Base-by-base conservation (phyloP, 441 rosid genomes). In the Melastoma candidum region DNA sequence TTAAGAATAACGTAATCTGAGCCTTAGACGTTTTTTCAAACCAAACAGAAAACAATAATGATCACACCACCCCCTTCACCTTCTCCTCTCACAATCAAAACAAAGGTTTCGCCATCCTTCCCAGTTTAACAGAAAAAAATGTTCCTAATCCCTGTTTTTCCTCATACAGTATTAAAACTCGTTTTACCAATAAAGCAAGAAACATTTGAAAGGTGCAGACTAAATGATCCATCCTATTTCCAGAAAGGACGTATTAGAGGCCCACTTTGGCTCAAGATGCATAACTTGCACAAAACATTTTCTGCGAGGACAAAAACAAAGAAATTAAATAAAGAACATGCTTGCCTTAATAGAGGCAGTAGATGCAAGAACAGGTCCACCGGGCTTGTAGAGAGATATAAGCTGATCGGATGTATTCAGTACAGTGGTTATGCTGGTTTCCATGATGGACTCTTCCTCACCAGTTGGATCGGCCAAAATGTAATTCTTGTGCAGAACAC, bases 361-460 rank as follows among this genome's bases (percentile, higher is more conserved):
- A 58, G 66, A 66, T 0, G 84, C 88, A 10, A 86, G 90, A 86
- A 67, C 88, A 0, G 68, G 60, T 58, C 98, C 97, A 51, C 97
- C 98, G 11, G 96, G 88, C 65, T 93, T 93, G 67, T 81, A 81
- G 53, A 89, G 77, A 12, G 88, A 84, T 26, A 93, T 82, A 49
- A 89, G 80, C 61, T 82, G 85, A 59, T 76, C 68, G 14, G 84
- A 84, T 58, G 87, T 73, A 73, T 93, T 88, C 64, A 89, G 74
- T 56, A 84, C 96, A 54, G 84, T 79, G 0, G 88, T 84, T 54
- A 80, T 73, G 14, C 67, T 53, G 29, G 97, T 86, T 73, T 86
- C 89, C 95, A 86, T 84, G 57, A 84, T 71, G 4, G 87, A 74
- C 64, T 86, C 99, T 79, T 93, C 99, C 75, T 89, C 95, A 0